Base-by-base conservation (phyloP, 208 protist species). In the Acanthamoeba triangularis region DNA sequence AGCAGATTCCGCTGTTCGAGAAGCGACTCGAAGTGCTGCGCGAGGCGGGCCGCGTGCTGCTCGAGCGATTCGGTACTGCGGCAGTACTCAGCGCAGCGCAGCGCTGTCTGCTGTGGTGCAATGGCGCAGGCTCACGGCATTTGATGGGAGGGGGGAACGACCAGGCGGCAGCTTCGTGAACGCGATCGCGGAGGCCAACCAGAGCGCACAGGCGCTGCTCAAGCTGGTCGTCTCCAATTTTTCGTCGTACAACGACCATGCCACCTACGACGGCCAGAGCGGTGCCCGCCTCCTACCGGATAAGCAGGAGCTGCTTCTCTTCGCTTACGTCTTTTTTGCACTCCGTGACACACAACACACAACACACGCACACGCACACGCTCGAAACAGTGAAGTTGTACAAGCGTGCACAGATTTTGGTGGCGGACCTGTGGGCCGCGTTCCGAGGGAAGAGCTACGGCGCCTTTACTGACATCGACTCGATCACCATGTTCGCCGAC, bases 401-500 rank as follows among this genome's bases (percentile, higher is more conserved):
- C 90, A 98, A 98, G 90, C 94, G 97, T 54, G 97, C 97, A 18
- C 97, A 98, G 69, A 98, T 98, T 47, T 90, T 98, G 35, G 96
- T 97, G 30, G 97, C 96, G 49, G 97, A 98, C 92, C 44, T 98
- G n/a, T 98, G 97, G 97, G 97, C 91, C 18, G 87, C 82, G 14
- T 98, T 97, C 49, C 47, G 96, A 63, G 97, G 95, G 3, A 35
- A 61, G 74, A 69, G 94, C 41, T 87, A 95, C 37, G 97, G 97
- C 28, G 18, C 74, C 35, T 98, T 98, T 41, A 35, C 41, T 28
- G 97, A 98, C 87, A 98, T 98, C 44, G 95, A 98, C 49, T 28
- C 47, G 30, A 94, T 98, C n/a, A 98, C 97, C n/a, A 98, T 98
- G 97, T 98, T 98, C 95, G 97, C 97, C n/a, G 97, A 98, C 59